A percentile compares a stretch with the other conserved stretches of the same genome.
These are phyloP conservation scores for Kwoniella botswanensis DNA, from an alignment of 768 basidiomycete species.

Conservation along the genomic window DNA sequence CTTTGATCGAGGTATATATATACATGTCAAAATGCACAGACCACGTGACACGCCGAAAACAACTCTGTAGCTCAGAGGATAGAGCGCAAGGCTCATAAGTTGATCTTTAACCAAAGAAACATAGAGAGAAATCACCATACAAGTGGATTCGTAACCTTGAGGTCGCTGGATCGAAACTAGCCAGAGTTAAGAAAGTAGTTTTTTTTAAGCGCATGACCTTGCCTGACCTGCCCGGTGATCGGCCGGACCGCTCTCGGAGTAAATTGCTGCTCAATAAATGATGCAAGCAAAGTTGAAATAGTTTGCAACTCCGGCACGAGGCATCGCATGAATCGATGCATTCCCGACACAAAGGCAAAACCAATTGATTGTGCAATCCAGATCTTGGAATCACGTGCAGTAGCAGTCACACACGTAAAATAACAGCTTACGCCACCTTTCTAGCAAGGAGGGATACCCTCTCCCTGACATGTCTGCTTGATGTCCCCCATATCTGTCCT, in stretches of 20 bases:
- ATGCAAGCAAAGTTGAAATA: no score
- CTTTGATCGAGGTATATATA: background rate
- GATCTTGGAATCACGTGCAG: no score
- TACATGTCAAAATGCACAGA: background rate
- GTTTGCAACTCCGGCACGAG: no score
- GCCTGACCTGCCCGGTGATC: background rate
- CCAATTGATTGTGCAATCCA: no score
- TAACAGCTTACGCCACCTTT: no score
- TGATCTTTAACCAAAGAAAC: background rate
- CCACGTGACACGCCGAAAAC: background rate
- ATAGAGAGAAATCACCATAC: background rate
- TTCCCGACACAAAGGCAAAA: no score
- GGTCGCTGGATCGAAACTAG: constrained; percentile 20
- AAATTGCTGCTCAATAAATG: background rate
- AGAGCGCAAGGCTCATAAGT: constrained; percentile 16
- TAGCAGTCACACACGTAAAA: no score
- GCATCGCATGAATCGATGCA: no score
- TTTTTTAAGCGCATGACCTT: background rate
- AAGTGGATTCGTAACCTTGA: background rate
- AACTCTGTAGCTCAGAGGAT: constrained; percentile 20
- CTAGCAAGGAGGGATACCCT: no score
- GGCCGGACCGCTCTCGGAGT: background rate
- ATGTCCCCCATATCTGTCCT: no score
- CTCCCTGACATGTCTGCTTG: no score
- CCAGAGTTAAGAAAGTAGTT: constrained; percentile 12